phyloP scores from a whole-genome alignment of 192 early-diverging fungal genomes.

The Coemansia sp. region DNA sequence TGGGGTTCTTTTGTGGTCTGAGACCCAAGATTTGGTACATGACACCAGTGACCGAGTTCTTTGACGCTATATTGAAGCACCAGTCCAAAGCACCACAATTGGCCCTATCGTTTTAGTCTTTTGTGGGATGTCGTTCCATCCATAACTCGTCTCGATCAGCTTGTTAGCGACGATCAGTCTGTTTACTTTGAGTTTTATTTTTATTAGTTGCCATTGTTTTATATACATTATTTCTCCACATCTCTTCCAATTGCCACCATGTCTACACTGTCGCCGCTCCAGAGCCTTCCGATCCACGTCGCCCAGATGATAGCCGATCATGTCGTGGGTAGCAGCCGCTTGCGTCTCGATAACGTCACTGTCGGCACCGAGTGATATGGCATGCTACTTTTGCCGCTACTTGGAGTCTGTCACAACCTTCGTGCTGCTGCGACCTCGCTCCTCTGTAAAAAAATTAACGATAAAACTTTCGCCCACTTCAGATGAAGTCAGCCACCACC shows the following conservation, averaged over 20 bases:
- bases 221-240: no score
- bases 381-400: neutral
- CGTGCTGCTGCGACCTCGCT: neutral
- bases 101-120: neutral
- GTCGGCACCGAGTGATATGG: neutral
- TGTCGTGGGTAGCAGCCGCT: neutral
- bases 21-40: constrained; percentile 61
- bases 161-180: no score
- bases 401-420: neutral
- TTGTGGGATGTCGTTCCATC: no score
- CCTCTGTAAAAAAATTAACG: neutral
- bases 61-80: constrained; percentile 21
- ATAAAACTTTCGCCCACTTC: neutral
- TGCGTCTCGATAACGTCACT: neutral
- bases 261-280: neutral
- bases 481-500: neutral
- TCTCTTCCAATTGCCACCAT: neutral
- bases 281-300: neutral
- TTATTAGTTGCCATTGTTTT: neutral
- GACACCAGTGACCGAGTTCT: constrained; percentile 66
- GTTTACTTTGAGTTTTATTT: no score
- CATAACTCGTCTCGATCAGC: no score
- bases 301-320: neutral
- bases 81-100: neutral
- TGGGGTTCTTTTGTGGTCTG: constrained; percentile 72